Evolutionary conservation across 805 yeast genomes (phyloP).

Genomic region (Tetrapisispora nanseiensis): DNA sequence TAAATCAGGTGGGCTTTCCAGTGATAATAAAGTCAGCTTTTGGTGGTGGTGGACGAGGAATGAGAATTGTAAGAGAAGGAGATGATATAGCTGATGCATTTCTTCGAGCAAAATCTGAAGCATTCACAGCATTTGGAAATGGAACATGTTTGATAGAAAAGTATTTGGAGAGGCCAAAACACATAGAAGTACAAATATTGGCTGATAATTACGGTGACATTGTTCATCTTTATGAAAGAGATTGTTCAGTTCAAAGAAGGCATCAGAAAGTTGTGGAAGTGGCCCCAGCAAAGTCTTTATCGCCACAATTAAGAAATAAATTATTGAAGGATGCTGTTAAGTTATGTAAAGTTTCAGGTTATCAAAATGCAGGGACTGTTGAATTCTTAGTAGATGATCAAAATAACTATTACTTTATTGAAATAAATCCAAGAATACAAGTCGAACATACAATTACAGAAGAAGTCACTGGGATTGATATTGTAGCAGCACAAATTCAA

Average conservation of each 20-base stretch:
- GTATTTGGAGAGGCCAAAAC: constrained; percentile 87
- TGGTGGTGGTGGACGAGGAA: constrained; percentile 99
- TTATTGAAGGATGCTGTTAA: constrained; percentile 88
- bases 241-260: constrained; percentile 96
- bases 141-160: constrained; percentile 96
- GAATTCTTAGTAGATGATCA: constrained; percentile 87
- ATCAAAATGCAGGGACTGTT: constrained; percentile 95
- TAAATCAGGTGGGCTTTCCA: constrained; percentile 76
- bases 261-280: constrained; percentile 97
- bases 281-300: constrained; percentile 90
- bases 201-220: constrained; percentile 92
- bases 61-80: constrained; percentile 95
- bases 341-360: constrained; percentile 75
- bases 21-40: constrained; percentile 96
- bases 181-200: constrained; percentile 88
- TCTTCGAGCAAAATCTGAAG: constrained; percentile 85
- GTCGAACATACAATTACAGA: constrained; percentile 98
- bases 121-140: constrained; percentile 89
- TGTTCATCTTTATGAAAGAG: constrained; percentile 89
- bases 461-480: constrained; percentile 93
- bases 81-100: constrained; percentile 86
- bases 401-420: constrained; percentile 92
- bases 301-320: constrained; percentile 72
- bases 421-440: constrained; percentile 94
- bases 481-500: constrained; percentile 97